Evolutionary conservation across 108 stramenopile species (phyloP), one percentile per base, ranked within the genome.

Genomic region (Cyclostephanos invisitatus): DNA sequence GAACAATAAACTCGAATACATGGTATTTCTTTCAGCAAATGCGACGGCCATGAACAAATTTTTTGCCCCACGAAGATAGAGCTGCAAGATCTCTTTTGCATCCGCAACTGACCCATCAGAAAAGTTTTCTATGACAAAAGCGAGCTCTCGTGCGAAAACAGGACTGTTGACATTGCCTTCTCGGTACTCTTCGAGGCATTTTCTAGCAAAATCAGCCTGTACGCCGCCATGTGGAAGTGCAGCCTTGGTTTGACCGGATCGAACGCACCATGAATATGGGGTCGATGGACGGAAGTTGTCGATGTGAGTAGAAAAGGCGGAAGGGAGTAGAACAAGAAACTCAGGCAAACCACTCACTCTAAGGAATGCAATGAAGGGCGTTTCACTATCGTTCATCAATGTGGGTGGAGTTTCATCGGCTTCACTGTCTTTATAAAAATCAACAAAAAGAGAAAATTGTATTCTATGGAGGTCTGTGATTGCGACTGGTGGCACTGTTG

Each of bases 61-160:
- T 40, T 89, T 84, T 7, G 80, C 80, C 35, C 89, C 93, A 54
- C 81, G 74, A 62, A 94, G 68, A 68, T 90, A 89, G 20, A 94
- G 53, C 29, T 87, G 73, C 18, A 94, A 68, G 18, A 91, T 74
- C 9, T 74, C 66, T 15, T 72, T 63, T 53, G 89, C 84, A 35
- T 83, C 78, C 0, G 69, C 84, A 57, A 68, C 74, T 5, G 76
- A 76, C 25, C 83, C 84, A 15, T 79, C 62, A 22, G 84, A 77
- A 79, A 79, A 91, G 42, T 85, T 74, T 56, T 94, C 93, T 35
- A 91, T 87, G 24, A 91, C 78, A 56, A 88, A 91, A 7, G 91
- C 93, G 36, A 94, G 73, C 67, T 94, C 93, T 14, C 89, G 58
- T 21, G 93, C 89, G 82, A 90, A 94, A 1, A 79, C 67, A 47